Base-by-base conservation (phyloP, 2,329 filamentous ascomycete species). In the Colletotrichum cordylinicola region DNA sequence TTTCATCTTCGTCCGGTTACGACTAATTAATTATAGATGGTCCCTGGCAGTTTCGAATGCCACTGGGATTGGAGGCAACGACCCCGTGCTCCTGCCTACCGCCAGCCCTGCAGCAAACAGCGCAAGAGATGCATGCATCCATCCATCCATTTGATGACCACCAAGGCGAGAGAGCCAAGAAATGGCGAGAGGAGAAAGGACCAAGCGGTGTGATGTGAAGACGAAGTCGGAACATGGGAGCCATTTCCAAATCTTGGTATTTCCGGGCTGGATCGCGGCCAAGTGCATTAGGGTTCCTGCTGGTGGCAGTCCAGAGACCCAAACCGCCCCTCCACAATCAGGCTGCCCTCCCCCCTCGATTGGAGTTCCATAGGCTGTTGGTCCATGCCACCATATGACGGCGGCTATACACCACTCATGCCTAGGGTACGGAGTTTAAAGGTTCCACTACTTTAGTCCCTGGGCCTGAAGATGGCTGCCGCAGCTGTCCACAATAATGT, bases 1-100 rank as follows among this genome's bases (percentile, higher is more conserved):
- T 84, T 84, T 84, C 83, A 84, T 76, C 71, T 80, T 74, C 62
- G 48, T 76, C 70, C 65, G 29, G 65, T 60, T 24, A 73, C 33
- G 35, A 62, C 27, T 39, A 39, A 33, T 58, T 65, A 73, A 73
- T 69, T 64, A 66, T 69, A 73, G 70, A 69, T 48, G 58, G 58
- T 69, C 48, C 56, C 58, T 76, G 35, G 35, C 39, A 65, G 74
- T 76, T 76, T 76, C 74, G 29, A 21, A 76, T 65, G 56, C n/a
- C 31, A 12, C 65, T 60, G 64, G 70, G 65, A 74, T 65, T 35
- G 35, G 39, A 21, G 73, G 52, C 27, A 68, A 29, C 35, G 68
- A 58, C 39, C 12, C 56, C n/a, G 21, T 64, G 21, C 21, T 27
- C 27, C 21, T 43, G 21, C 31, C 15, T 61, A 39, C 52, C 39